Conservation (phyloP, 2,329 filamentous ascomycete genomes). For the Fusarium sp. region DNA sequence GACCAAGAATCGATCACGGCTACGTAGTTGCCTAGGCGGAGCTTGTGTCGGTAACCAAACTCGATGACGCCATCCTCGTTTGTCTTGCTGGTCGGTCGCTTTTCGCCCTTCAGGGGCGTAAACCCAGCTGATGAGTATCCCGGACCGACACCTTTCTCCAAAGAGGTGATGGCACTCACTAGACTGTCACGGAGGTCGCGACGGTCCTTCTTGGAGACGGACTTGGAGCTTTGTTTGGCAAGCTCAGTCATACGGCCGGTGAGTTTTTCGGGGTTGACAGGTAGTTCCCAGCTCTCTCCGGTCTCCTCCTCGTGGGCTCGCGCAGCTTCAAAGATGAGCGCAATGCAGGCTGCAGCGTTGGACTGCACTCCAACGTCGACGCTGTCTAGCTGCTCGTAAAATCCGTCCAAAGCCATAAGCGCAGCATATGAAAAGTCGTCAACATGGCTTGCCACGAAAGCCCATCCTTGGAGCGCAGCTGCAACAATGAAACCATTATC, state of each 20-base stretch:
- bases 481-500: slow-evolving; percentile 81
- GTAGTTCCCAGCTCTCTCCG: slow-evolving; percentile 65
- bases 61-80: slow-evolving; percentile 63
- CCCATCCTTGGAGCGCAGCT: slow-evolving; percentile 84
- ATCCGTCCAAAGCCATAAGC: slow-evolving; percentile 82
- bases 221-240: slow-evolving; percentile 63
- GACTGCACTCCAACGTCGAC: slow-evolving; percentile 81
- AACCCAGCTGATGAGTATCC: slow-evolving; percentile 67
- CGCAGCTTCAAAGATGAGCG: slow-evolving; percentile 83
- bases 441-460: slow-evolving; percentile 82
- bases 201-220: slow-evolving; percentile 65
- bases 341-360: slow-evolving; percentile 84
- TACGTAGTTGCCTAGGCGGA: slow-evolving; percentile 63
- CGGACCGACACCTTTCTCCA: slow-evolving; percentile 69
- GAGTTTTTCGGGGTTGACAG: slow-evolving; percentile 66
- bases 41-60: slow-evolving; percentile 68
- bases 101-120: slow-evolving; percentile 59
- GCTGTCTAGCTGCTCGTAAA: slow-evolving; percentile 89
- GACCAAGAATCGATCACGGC: slow-evolving; percentile 68
- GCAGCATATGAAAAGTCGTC: slow-evolving; percentile 82
- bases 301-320: slow-evolving; percentile 65
- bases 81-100: slow-evolving; percentile 58
- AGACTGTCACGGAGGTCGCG: slow-evolving; percentile 65
- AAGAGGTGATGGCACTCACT: slow-evolving; percentile 67
- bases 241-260: slow-evolving; percentile 65